Conservation (phyloP, 2,329 filamentous ascomycete genomes). For the Cytospora chrysosperma region DNA sequence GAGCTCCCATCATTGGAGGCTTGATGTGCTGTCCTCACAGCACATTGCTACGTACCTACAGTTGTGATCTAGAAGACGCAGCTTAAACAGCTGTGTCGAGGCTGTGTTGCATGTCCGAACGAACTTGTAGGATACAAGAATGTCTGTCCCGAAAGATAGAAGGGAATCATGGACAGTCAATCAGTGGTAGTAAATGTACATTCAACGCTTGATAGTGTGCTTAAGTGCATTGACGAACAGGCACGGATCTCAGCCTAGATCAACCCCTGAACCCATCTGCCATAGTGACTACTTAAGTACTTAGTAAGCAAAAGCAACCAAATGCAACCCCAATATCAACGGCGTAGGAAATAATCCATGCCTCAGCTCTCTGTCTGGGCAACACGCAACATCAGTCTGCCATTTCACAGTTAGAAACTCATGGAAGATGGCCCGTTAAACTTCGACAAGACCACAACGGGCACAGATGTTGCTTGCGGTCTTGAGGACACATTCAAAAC, state of each 20-base stretch:
- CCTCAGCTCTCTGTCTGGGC: not conserved
- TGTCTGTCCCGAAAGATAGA: not conserved
- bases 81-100: not conserved
- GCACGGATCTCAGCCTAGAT: too few species aligned
- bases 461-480: constrained; percentile 23
- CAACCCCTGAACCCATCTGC: not conserved
- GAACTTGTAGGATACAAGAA: too few species aligned
- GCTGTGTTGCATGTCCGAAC: not conserved
- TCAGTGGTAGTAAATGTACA: too few species aligned
- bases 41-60: not conserved
- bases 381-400: not conserved
- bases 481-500: constrained; percentile 24
- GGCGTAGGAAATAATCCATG: not conserved
- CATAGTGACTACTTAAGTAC: not conserved
- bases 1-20: constrained; percentile 24
- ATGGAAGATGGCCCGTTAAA: not conserved
- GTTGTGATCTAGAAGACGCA: not conserved
- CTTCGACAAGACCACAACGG: constrained; percentile 20
- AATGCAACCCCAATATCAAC: not conserved
- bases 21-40: not conserved
- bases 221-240: too few species aligned
- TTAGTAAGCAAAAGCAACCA: constrained; percentile 5
- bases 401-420: not conserved
- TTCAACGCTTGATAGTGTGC: too few species aligned
- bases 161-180: not conserved